Evolutionary conservation across 176 grass and related monocot genomes (phyloP), one percentile per base, ranked within the genome.

Genomic region (Eragrostis curvula): DNA sequence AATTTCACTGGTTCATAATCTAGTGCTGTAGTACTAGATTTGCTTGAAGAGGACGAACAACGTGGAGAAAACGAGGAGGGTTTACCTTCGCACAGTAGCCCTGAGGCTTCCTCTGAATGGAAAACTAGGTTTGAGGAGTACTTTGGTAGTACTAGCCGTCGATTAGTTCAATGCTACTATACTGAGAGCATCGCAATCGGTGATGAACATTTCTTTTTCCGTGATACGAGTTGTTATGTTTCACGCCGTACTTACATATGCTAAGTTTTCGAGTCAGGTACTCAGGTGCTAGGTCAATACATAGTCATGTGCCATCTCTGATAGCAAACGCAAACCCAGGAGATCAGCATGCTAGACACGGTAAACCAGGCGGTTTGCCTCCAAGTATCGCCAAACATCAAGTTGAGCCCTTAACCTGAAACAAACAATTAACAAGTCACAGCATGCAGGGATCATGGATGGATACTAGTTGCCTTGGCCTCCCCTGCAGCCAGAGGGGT

Each of bases 321-420:
- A 3, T 52, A 28, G 56, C n/a, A 59, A 59, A 59, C 56, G 56
- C 56, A 59, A 25, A 64, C 25, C 61, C 28, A 17, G 61, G 13
- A 62, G 59, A 62, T 6, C 9, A 7, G 16, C 32, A 36, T 36
- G 32, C 32, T 36, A 36, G 15, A 42, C 74, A 62, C 74, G 74
- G n/a, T 18, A 45, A 77, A 77, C 27, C 55, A 28, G 74, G 57
- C 13, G 14, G 57, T 29, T 77, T 63, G 57, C 57, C 74, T 62
- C 58, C 56, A 52, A 45, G 18, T 17, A 18, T 21, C 30, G 55
- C 55, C 55, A 58, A 14, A 10, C 47, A 14, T 48, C 47, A 48
- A 13, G 10, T 48, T 14, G 47, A 1, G 1, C 15, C 18, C 5
- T 20, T 8, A 18, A 55, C 20, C 51, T 53, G 6, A 55, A 55